Evolutionary conservation across 148 eudicot species (phyloP), one percentile per base, ranked within the genome.

Genomic region (Diospyros lotus): DNA sequence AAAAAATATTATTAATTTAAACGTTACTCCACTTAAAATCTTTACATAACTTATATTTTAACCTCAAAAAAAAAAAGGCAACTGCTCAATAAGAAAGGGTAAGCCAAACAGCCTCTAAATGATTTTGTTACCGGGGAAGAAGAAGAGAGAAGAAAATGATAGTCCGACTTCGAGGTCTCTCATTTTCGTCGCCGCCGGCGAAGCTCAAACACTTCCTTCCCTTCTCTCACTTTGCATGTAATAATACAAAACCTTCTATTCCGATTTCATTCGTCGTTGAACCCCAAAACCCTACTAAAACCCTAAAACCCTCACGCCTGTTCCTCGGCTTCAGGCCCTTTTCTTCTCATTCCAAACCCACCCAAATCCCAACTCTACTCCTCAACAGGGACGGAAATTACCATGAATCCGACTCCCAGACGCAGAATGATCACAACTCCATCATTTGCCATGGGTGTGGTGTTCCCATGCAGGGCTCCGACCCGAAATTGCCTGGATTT

Each of bases 371-470:
- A 74, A 28, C 79, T 63, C 60, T 72, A 17, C 70, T 85, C 46
- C 77, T 90, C 63, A 77, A 84, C 44, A 83, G 99, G 73, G 98
- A 96, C 70, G 99, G 99, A 46, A 93, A 96, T 80, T 96, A 83
- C 72, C 87, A 96, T 7, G 98, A 91, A 80, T 13, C 76, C 66
- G 64, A 78, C 48, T 71, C 91, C 18, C 77, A 75, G 28, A 63
- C 75, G 28, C 28, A 28, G 28, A 28, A 28, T 28, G 28, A 28
- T 28, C 28, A 28, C 28, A 28, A 28, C 2, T 73, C 67, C 42
- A 78, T 50, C 59, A 83, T 96, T 48, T 96, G 99, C 81, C 94
- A 89, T 54, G 99, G 99, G 44, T 96, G 99, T 81, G 99, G 99
- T n/a, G 92, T 96, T 64, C 85, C 77, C 50, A 88, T 93, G 97